Evolutionary conservation across 2,329 filamentous ascomycete species (phyloP).

Genomic region (Aureobasidium mangrovei): DNA sequence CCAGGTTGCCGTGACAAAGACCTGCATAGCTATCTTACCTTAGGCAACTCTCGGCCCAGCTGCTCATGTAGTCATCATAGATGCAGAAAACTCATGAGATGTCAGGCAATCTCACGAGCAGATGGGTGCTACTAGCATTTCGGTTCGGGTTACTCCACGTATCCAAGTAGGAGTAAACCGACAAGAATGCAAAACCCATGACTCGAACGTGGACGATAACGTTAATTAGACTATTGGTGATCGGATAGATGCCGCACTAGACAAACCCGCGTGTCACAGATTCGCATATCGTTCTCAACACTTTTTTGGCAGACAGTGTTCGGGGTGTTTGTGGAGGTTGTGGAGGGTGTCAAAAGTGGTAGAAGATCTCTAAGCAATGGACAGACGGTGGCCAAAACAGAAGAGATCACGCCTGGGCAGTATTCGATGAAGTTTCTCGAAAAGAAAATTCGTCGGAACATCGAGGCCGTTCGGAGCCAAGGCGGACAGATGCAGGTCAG

Average conservation of each 20-base stretch:
- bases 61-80: too few relatives aligned
- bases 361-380: not conserved
- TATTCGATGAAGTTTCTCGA: not conserved
- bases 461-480: not conserved
- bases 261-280: slow-evolving; percentile 5
- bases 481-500: not conserved
- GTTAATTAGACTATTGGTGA: not conserved
- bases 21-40: too few relatives aligned
- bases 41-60: too few relatives aligned
- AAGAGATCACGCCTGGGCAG: not conserved
- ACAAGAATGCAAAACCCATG: too few relatives aligned
- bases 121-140: too few relatives aligned
- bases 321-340: not conserved
- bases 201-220: not conserved
- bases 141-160: too few relatives aligned
- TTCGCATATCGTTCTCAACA: not conserved
- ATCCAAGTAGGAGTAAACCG: too few relatives aligned
- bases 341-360: not conserved
- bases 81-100: too few relatives aligned
- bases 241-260: slow-evolving; percentile 7
- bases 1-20: too few relatives aligned
- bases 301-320: not conserved
- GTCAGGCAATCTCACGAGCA: too few relatives aligned
- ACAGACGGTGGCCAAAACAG: not conserved
- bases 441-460: not conserved